Base-by-base conservation (phyloP, 2,329 filamentous ascomycete species). In the Fusarium euwallaceae region DNA sequence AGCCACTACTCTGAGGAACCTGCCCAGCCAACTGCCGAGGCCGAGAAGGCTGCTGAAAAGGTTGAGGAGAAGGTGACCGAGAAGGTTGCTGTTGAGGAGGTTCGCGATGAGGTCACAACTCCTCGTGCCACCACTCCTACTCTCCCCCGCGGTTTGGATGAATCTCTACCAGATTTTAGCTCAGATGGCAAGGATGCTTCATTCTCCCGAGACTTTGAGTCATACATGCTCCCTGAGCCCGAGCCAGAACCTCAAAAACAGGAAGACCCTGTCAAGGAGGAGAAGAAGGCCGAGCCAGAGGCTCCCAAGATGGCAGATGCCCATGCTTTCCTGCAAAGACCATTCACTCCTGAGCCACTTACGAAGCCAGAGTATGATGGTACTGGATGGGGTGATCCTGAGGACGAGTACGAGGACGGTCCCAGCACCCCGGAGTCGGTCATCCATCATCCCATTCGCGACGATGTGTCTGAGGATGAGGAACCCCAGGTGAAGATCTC, bases 381-480 rank as follows among this genome's bases (percentile, higher is more conserved):
- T 67, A 86, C 90, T 66, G 88, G 90, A 62, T 90, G 90, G 88
- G 89, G 89, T 10, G 87, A 89, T 43, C 85, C 87, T 24, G 83
- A 84, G 22, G 86, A 88, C 36, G 88, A 89, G 51, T 76, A 85
- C 64, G 87, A 88, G 2, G 85, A 90, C 1, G 92, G 93, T 72
- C 91, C 91, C 11, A 90, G 91, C 37, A 97, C 95, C 9, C 95
- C 96, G 16, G 94, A 95, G 60, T 98, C 96, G 8, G 95, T 98
- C 24, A 96, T 98, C 73, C 93, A 94, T 71, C 94, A 95, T 78
- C 91, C 92, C 3, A 82, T 94, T 58, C 82, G 85, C 20, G 81
- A 80, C 24, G 80, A 81, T 20, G 78, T 81, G 24, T 37, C 36
- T 27, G 83, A 85, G 20, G 81, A 80, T 8, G 77, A 80, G 48